Evolutionary conservation across 441 rosid genomes (phyloP).

Genomic region (Populus tomentosa): DNA sequence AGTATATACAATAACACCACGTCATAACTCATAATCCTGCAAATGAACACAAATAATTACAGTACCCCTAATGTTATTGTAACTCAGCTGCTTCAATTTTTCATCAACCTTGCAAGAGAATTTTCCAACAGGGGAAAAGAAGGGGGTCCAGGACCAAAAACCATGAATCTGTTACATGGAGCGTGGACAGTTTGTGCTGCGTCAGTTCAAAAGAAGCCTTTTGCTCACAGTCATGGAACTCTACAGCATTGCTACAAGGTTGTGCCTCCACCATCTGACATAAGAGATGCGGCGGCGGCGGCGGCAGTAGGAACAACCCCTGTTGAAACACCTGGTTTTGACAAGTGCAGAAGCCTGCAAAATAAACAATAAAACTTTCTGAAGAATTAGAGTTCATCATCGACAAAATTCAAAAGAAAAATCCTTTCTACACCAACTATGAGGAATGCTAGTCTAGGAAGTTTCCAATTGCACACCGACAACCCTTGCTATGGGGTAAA

Average conservation of each 20-base stretch:
- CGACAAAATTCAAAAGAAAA: background rate
- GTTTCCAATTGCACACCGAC: background rate
- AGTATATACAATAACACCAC: background rate
- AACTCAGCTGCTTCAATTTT: background rate
- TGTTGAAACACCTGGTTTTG: constrained; percentile 69
- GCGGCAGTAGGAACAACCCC: constrained; percentile 98
- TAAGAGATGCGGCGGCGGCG: constrained; percentile 95
- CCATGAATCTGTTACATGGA: background rate
- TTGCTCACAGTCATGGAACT: background rate
- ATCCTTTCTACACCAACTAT: background rate
- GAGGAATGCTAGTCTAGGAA: background rate
- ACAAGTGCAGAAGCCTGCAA: constrained; percentile 80
- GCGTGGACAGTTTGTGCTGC: background rate
- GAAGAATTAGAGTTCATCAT: background rate
- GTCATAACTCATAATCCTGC: background rate
- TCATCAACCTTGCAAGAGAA: background rate
- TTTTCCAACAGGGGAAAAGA: background rate
- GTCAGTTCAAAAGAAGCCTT: background rate
- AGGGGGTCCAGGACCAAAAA: background rate
- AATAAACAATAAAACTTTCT: constrained; percentile 3
- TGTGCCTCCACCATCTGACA: constrained; percentile 98
- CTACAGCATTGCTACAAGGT: constrained; percentile 30
- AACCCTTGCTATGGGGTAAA: background rate
- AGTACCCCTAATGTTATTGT: background rate
- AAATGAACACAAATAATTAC: background rate